These are phyloP conservation scores for Triticum monococcum DNA, from an alignment of 176 grass and related monocot genomes.

Conservation along the genomic window DNA sequence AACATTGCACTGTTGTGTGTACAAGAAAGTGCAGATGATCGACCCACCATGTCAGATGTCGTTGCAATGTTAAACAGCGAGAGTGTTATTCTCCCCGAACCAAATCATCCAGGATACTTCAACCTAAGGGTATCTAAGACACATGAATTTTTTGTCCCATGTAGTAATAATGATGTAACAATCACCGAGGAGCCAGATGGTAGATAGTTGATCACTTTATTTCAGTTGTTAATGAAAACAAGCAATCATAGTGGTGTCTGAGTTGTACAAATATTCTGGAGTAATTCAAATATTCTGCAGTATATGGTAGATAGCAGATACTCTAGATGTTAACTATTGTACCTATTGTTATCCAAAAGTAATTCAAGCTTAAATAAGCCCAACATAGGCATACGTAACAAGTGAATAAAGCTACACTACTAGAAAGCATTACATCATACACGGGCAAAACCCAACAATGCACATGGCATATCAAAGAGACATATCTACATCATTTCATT, in stretches of 20 bases:
- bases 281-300: too few relatives aligned
- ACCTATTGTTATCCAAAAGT: too few relatives aligned
- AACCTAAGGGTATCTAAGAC: conserved; percentile 11
- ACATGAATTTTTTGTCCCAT: background rate
- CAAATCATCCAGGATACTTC: conserved; percentile 32
- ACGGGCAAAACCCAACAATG: too few relatives aligned
- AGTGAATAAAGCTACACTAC: too few relatives aligned
- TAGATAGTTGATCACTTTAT: background rate
- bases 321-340: too few relatives aligned
- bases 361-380: too few relatives aligned
- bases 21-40: conserved; percentile 25
- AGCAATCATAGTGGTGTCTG: fast-evolving
- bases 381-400: too few relatives aligned
- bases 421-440: too few relatives aligned
- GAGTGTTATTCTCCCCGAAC: background rate
- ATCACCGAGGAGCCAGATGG: conserved; percentile 15
- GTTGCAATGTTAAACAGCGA: conserved; percentile 15
- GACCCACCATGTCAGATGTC: conserved; percentile 35
- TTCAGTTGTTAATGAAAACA: background rate
- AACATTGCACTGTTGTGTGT: conserved; percentile 31
- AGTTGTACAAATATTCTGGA: background rate
- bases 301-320: too few relatives aligned
- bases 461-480: too few relatives aligned
- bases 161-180: conserved; percentile 18
- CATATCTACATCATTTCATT: too few relatives aligned